These are phyloP conservation scores for Adiantum capillusveneris DNA, from an alignment of 75 land plant genomes.

Conservation along the genomic window DNA sequence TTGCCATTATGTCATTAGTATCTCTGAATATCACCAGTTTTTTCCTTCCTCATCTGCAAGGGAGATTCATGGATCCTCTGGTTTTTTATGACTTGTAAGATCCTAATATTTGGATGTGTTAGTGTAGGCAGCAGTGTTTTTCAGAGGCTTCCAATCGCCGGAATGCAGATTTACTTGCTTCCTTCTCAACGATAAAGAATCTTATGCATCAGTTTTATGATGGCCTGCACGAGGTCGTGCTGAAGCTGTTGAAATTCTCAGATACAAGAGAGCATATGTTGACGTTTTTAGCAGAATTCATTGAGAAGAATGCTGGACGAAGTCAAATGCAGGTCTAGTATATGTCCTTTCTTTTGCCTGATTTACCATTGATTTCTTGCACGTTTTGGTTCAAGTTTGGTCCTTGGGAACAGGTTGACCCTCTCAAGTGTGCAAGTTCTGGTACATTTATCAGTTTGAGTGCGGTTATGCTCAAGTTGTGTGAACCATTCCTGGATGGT, in stretches of 20 bases:
- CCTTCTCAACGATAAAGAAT: conserved; percentile 79
- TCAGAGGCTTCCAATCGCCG: conserved; percentile 72
- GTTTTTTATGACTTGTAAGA: too few species aligned
- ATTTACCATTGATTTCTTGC: too few species aligned
- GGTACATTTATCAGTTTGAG: conserved; percentile 90
- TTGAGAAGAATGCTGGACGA: conserved; percentile 70
- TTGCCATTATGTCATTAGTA: too few species aligned
- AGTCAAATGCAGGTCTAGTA: conserved; percentile 81
- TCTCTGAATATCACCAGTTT: too few species aligned
- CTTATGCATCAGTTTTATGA: conserved; percentile 84
- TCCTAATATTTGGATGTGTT: too few species aligned
- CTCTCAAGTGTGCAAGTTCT: conserved; percentile 69
- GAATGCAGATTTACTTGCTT: conserved; percentile 75
- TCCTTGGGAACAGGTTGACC: conserved; percentile 55
- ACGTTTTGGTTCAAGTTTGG: too few species aligned
- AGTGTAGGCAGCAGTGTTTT: conserved; percentile 76
- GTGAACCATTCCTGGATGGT: conserved; percentile 87
- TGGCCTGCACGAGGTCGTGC: conserved; percentile 61
- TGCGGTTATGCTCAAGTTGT: conserved; percentile 94
- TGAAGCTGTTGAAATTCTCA: conserved; percentile 45
- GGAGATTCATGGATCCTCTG: too few species aligned
- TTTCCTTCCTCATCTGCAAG: too few species aligned
- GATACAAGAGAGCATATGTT: conserved; percentile 74
- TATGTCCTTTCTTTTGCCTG: too few species aligned
- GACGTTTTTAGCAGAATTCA: conserved; percentile 72